phyloP scores from a whole-genome alignment of 305 asterid genomes.

The Fraxinus xanthoxyloides region DNA sequence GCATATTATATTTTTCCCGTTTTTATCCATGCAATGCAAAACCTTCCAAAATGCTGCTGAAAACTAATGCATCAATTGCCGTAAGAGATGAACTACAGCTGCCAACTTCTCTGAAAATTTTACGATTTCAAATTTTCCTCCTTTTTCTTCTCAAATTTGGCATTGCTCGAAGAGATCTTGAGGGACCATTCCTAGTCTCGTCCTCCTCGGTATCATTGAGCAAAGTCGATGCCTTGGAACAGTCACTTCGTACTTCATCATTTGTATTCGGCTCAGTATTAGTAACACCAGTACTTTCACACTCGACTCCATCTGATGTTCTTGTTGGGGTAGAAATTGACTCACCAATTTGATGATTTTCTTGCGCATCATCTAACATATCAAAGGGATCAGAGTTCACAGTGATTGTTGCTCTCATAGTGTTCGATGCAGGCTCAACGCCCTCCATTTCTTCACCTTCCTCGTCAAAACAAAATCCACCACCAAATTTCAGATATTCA shows the following conservation, averaged over 20 bases:
- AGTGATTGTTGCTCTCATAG: conserved; percentile 1
- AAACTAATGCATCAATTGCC: not conserved
- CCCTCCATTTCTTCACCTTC: conserved; percentile 39
- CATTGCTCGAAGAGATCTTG: conserved; percentile 66
- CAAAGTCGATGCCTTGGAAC: conserved; percentile 10
- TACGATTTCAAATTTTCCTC: conserved; percentile 27
- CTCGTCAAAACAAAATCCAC: conserved; percentile 76
- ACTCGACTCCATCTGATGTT: not conserved
- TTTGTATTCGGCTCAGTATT: conserved; percentile 18
- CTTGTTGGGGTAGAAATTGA: conserved; percentile 16
- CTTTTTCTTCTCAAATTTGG: conserved; percentile 74
- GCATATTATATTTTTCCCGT: not conserved
- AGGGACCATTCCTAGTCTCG: conserved; percentile 15
- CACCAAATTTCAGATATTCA: conserved; percentile 72
- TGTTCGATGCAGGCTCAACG: conserved; percentile 21
- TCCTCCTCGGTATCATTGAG: conserved; percentile 23
- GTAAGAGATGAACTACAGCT: conserved; percentile 27
- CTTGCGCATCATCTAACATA: conserved; percentile 24
- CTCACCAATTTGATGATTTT: conserved; percentile 15
- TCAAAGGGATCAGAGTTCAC: conserved; percentile 21
- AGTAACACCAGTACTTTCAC: conserved; percentile 2
- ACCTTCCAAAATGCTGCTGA: not conserved
- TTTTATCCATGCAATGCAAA: not conserved
- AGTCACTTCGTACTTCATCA: not conserved
- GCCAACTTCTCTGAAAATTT: not conserved